Percentiles rank a stretch among this genome's conserved stretches.
These are phyloP conservation scores for Cladophialophora carrionii DNA, from an alignment of 2,329 filamentous ascomycete species.

Conservation along the genomic window DNA sequence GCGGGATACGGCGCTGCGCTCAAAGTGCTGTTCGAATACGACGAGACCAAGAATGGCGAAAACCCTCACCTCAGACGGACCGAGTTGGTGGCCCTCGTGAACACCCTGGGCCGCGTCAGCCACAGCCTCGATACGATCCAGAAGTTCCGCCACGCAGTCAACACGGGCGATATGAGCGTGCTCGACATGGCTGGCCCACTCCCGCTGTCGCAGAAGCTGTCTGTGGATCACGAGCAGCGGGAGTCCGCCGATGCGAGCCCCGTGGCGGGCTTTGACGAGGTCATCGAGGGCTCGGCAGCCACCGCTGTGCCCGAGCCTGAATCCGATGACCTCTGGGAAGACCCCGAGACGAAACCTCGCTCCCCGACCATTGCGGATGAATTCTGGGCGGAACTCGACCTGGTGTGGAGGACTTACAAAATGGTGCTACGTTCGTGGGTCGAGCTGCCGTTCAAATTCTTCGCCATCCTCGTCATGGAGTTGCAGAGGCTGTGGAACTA, in stretches of 20 bases:
- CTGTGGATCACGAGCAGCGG: conserved; percentile 18
- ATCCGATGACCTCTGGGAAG: conserved; percentile 23
- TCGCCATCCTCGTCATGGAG: conserved; percentile 59
- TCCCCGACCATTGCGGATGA: conserved; percentile 56
- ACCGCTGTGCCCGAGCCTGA: background rate
- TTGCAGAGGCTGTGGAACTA: conserved; percentile 60
- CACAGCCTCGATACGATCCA: conserved; percentile 76
- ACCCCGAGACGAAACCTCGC: conserved; percentile 38
- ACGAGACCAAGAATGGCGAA: conserved; percentile 64
- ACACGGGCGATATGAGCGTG: conserved; percentile 40
- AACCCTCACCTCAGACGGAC: conserved; percentile 79
- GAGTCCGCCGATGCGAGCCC: conserved; percentile 40
- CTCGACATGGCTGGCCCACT: conserved; percentile 26
- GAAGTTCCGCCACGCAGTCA: conserved; percentile 64
- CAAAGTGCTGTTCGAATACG: conserved; percentile 94
- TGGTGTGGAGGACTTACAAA: conserved; percentile 65
- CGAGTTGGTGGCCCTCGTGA: conserved; percentile 91
- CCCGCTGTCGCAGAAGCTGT: conserved; percentile 31
- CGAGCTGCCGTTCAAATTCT: conserved; percentile 69
- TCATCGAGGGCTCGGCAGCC: background rate
- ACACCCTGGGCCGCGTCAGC: conserved; percentile 86
- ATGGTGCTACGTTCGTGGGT: conserved; percentile 73
- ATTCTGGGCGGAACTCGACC: conserved; percentile 65
- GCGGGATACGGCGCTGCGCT: conserved; percentile 91
- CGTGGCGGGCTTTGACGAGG: background rate